Evolutionary conservation across 306 rosid genomes (phyloP), one percentile per base, ranked within the genome.

Genomic region (Senna siamea): DNA sequence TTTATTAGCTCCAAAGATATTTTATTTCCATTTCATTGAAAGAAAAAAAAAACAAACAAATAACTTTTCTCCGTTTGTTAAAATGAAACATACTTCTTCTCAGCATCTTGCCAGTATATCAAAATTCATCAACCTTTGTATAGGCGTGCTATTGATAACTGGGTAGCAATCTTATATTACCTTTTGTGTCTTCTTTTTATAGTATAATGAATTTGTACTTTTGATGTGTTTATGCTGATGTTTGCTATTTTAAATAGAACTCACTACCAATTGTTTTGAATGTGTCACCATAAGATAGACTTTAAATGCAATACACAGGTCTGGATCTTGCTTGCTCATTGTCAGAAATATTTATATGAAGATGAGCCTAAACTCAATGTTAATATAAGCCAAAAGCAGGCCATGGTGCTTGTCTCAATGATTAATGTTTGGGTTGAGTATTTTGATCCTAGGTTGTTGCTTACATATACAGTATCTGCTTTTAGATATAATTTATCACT

Each of bases 111-210:
- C 73, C 41, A 47, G 26, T 26, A 8, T 23, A 37, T 70, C 30
- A 23, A 35, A 63, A 75, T 8, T 62, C 64, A 35, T 35, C 4
- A 18, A 64, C 65, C 63, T 46, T 14, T 52, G 28, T 40, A 35
- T 72, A 48, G 59, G 35, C 22, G n/a, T 48, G 19, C 53, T 35
- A 30, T 51, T 76, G 72, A 70, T 64, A 76, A 48, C 55, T 37
- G 15, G 52, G 40, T 65, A 65, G 22, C 48, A 57, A 66, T 72
- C 26, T 38, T 32, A 47, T 69, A 41, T 32, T 58, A 8, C 46
- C 55, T 47, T 47, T 19, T 19, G 3, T 57, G 26, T 64, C 20
- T 32, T 40, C 34, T 10, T 66, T 6, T 18, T 11, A 52, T 48
- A 17, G 37, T 59, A 20, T 40, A 34, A 43, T 65, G 41, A 66